Evolutionary conservation across 768 basidiomycete species (phyloP).

Genomic region (Russula vinacea): DNA sequence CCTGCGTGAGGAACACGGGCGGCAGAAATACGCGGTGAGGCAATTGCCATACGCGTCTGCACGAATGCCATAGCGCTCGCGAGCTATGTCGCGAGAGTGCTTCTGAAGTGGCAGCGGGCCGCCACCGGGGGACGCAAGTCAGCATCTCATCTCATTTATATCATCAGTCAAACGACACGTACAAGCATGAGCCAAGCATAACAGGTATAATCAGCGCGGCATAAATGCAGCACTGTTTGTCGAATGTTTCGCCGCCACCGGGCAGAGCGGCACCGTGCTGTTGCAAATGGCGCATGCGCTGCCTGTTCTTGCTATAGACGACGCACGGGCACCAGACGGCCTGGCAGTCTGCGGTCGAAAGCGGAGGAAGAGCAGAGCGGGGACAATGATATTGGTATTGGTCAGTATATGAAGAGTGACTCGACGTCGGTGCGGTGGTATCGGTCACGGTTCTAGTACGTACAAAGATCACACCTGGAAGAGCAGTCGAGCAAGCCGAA

Average conservation of each 20-base stretch:
- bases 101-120: too few species aligned
- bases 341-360: conserved; percentile 35
- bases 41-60: neutral
- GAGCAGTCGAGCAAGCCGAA: conserved; percentile 33
- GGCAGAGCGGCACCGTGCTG: conserved; percentile 40
- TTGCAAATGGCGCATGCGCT: conserved; percentile 41
- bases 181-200: conserved; percentile 44
- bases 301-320: conserved; percentile 41
- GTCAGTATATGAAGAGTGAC: too few species aligned
- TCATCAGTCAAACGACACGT: too few species aligned
- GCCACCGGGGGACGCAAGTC: too few species aligned
- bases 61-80: conserved; percentile 2
- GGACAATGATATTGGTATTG: too few species aligned
- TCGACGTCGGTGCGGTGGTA: neutral
- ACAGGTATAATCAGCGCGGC: conserved; percentile 33
- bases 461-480: neutral
- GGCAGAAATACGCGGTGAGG: neutral
- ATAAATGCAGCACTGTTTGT: conserved; percentile 41
- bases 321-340: conserved; percentile 45
- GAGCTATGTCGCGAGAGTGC: neutral
- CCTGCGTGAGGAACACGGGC: conserved; percentile 6
- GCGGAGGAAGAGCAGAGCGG: neutral
- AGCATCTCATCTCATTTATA: too few species aligned
- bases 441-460: neutral
- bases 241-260: conserved; percentile 38